These are phyloP conservation scores for Aspergillus carbonarius DNA, from an alignment of 2,329 filamentous ascomycete genomes.

Conservation along the genomic window DNA sequence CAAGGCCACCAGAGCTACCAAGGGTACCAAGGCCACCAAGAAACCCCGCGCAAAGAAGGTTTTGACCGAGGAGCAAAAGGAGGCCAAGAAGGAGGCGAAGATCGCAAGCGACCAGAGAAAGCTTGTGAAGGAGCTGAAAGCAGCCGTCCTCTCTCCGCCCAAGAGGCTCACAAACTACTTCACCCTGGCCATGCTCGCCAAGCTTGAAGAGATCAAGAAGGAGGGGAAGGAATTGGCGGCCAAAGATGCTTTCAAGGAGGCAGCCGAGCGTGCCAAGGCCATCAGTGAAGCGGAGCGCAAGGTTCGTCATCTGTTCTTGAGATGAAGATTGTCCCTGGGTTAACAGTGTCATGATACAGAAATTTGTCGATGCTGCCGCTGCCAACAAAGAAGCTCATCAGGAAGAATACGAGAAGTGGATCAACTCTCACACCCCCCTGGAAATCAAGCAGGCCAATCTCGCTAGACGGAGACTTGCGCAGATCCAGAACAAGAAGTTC, in stretches of 20 bases:
- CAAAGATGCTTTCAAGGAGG: constrained; percentile 21
- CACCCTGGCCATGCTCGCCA: constrained; percentile 23
- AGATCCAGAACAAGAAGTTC: constrained; percentile 21
- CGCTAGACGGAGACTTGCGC: constrained; percentile 49
- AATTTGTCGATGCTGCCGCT: constrained; percentile 53
- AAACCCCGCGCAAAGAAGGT: constrained; percentile 27
- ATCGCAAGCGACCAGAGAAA: constrained; percentile 30
- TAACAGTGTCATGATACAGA: constrained; percentile 39
- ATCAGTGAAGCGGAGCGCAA: constrained; percentile 22
- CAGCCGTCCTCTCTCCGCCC: constrained; percentile 34
- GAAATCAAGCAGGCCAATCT: constrained; percentile 60
- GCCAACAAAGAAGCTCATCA: constrained; percentile 47
- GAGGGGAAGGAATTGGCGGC: constrained; percentile 5
- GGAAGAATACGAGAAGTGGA: constrained; percentile 53
- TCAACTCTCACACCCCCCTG: constrained; percentile 54
- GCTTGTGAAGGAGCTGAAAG: constrained; percentile 36
- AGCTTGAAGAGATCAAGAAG: constrained; percentile 12
- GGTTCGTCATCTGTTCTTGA: constrained; percentile 16
- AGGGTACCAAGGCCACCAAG: constrained; percentile 13
- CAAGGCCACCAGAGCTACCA: constrained; percentile 7
- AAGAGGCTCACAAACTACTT: constrained; percentile 33
- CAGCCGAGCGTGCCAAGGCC: constrained; percentile 15
- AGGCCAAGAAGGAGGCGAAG: constrained; percentile 28
- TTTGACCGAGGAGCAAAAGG: constrained; percentile 32
- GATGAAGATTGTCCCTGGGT: not conserved